Base-by-base conservation (phyloP, 139 green algal species). In the Chlamydomonas incerta region DNA sequence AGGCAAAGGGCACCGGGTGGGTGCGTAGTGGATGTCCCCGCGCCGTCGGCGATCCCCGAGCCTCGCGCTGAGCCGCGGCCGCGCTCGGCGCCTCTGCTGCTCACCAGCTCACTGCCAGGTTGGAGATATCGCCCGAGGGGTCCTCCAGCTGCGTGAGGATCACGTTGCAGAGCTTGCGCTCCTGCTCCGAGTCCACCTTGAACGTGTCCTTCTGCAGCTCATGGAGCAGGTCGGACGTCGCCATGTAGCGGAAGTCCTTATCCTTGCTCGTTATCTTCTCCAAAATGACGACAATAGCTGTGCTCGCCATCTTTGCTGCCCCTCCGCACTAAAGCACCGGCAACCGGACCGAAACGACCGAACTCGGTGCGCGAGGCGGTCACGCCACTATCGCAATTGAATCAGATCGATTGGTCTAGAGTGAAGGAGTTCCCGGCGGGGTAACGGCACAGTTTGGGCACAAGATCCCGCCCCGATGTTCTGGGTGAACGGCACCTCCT, bases 171-270 rank as follows among this genome's bases (percentile, higher is more conserved):
- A 99, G 85, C 81, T 92, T 88, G 20, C 81, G 90, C 88, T 98
- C 95, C 65, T 88, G 91, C 13, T 96, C 92, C 4, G 81, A 46
- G 47, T 97, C 93, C 15, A 91, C 91, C 20, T 88, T 92, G 81
- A 98, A 98, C 1, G 69, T 87, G 29, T 95, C 92, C 68, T 95
- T 96, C 28, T 92, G 74, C 6, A 99, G 94, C 87, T 98, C 97
- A 55, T 90, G 92, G 23, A 96, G 90, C 62, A 99, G 88, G 88
- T 99, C 97, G 15, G 91, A 96, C 2, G 96, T 98, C 52, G 96
- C 97, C 97, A 99, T 99, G 86, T 98, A 99, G 28, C 97, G 89
- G 76, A 95, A 97, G 75, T 98, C 95, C 87, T 95, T 95, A 71
- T 96, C 94, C 70, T 93, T 91, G 66, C 87, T 92, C 2, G 79